phyloP scores from a whole-genome alignment of 2,329 filamentous ascomycete species.

The Aspergillus ochraceus region DNA sequence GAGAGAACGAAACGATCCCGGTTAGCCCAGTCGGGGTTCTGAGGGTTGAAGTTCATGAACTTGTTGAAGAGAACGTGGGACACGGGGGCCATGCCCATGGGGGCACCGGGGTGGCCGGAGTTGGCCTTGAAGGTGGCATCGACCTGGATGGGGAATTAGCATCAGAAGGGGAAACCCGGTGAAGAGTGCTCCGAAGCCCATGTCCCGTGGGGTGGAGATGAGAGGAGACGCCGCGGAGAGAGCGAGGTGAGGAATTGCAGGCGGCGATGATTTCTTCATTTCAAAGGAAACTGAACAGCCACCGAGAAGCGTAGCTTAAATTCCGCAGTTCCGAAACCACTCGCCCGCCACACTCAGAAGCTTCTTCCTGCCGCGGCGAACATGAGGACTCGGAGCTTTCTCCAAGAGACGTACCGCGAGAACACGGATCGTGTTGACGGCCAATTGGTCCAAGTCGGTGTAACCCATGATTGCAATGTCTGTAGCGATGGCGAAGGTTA shows the following conservation, averaged over 20 bases:
- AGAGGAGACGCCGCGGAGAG: constrained; percentile 1
- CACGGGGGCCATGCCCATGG: constrained; percentile 94
- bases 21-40: constrained; percentile 97
- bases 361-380: not conserved
- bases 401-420: constrained; percentile 73
- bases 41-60: constrained; percentile 99
- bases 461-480: constrained; percentile 72
- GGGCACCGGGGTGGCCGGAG: constrained; percentile 97
- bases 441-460: constrained; percentile 81
- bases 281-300: not conserved
- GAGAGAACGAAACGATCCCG: constrained; percentile 98
- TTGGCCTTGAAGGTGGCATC: constrained; percentile 97
- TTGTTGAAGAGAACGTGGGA: constrained; percentile 98
- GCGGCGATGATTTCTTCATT: not conserved
- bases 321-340: not conserved
- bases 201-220: not conserved
- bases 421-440: constrained; percentile 97
- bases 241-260: not conserved
- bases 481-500: constrained; percentile 10
- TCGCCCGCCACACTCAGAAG: not conserved
- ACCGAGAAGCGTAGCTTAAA: not conserved
- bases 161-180: not conserved
- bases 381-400: constrained; percentile 8
- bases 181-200: constrained; percentile 8
- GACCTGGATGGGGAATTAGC: constrained; percentile 59